Conservation (phyloP, 2,329 filamentous ascomycete genomes). For the Paraconiothyrium brasiliense region DNA sequence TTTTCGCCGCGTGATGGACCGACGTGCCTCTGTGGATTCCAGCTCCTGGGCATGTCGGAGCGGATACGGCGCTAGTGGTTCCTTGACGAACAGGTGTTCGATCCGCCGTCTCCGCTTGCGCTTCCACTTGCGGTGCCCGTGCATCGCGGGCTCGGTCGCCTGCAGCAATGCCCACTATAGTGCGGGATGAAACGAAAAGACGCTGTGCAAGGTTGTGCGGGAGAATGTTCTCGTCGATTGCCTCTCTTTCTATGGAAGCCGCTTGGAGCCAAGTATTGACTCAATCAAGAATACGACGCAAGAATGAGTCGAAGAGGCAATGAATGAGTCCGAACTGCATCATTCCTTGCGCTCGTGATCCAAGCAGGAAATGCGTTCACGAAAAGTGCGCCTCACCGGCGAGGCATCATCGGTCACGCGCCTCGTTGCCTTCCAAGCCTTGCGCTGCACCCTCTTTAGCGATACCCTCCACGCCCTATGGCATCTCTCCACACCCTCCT, state of each 20-base stretch:
- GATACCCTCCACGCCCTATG: neutral
- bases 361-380: neutral
- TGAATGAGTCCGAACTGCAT: neutral
- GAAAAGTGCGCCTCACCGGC: slow-evolving; percentile 6
- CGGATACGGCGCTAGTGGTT: neutral
- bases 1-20: slow-evolving; percentile 3
- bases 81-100: slow-evolving; percentile 17
- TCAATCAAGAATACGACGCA: neutral
- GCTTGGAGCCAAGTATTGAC: neutral
- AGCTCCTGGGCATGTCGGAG: neutral
- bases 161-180: neutral
- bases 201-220: slow-evolving; percentile 4
- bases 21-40: neutral
- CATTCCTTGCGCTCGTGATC: neutral
- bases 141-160: neutral
- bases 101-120: slow-evolving; percentile 3
- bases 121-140: neutral
- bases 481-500: slow-evolving; percentile 3
- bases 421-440: neutral
- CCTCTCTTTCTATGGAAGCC: neutral
- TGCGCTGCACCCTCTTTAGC: neutral
- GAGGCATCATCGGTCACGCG: neutral
- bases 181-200: neutral
- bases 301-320: slow-evolving; percentile 7
- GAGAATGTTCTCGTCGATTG: neutral